Percentiles rank a stretch among this genome's conserved stretches.
These are phyloP conservation scores for Sporothrix globosa DNA, from an alignment of 2,329 filamentous ascomycete species.

Conservation along the genomic window DNA sequence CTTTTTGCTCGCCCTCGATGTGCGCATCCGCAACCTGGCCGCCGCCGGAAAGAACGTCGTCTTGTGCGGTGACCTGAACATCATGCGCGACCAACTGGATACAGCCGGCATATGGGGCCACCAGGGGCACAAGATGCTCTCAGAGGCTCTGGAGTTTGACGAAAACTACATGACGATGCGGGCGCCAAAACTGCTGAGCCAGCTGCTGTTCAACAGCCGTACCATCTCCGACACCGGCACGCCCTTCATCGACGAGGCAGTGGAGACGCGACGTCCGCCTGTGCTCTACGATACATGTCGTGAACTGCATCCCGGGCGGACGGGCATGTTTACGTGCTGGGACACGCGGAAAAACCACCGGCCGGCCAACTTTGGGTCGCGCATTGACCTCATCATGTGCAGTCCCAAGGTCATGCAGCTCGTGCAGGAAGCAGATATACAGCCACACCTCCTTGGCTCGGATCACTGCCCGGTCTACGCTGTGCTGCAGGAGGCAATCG, in stretches of 20 bases:
- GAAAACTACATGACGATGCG: conserved; percentile 74
- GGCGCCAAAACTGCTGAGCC: conserved; percentile 78
- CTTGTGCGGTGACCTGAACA: conserved; percentile 86
- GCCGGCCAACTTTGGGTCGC: conserved; percentile 88
- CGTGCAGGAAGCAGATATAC: conserved; percentile 72
- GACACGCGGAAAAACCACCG: conserved; percentile 92
- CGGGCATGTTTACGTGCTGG: conserved; percentile 97
- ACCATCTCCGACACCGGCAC: conserved; percentile 62
- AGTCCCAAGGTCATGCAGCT: conserved; percentile 75
- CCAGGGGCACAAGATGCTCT: conserved; percentile 66
- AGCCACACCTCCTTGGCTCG: conserved; percentile 90
- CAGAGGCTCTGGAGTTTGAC: conserved; percentile 64
- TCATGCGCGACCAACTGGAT: conserved; percentile 70
- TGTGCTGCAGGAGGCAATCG: conserved; percentile 66
- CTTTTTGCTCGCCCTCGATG: conserved; percentile 80
- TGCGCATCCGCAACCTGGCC: conserved; percentile 80
- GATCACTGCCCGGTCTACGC: conserved; percentile 96
- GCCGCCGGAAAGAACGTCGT: conserved; percentile 82
- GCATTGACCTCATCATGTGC: conserved; percentile 93
- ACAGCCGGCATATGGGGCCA: conserved; percentile 63
- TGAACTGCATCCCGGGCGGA: conserved; percentile 74
- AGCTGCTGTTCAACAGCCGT: conserved; percentile 74
- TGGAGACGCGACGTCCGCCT: conserved; percentile 45
- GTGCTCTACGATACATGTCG: conserved; percentile 84
- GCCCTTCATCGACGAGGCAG: conserved; percentile 54